phyloP scores from a whole-genome alignment of 2,329 filamentous ascomycete genomes.

The Diaporthe amygdali region DNA sequence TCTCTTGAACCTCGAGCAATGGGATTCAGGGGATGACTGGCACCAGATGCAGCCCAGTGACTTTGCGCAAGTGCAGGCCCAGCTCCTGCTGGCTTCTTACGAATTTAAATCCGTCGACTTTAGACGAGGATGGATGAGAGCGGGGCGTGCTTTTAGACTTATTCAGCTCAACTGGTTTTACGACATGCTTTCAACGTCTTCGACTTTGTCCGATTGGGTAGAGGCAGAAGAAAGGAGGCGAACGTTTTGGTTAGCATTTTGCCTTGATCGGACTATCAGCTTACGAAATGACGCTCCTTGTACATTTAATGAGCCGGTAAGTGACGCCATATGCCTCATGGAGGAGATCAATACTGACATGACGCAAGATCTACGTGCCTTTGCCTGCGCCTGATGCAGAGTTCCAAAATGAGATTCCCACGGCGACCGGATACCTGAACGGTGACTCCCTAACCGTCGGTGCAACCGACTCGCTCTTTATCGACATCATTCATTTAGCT shows the following conservation, averaged over 20 bases:
- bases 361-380: not conserved
- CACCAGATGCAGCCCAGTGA: slow-evolving; percentile 22
- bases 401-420: slow-evolving; percentile 1
- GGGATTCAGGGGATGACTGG: slow-evolving; percentile 9
- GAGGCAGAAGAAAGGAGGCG: slow-evolving; percentile 17
- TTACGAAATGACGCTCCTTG: slow-evolving; percentile 3
- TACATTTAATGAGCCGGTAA: slow-evolving; percentile 12
- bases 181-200: not conserved
- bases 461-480: not conserved
- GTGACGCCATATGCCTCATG: not conserved
- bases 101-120: slow-evolving; percentile 32
- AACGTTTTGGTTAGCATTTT: slow-evolving; percentile 15
- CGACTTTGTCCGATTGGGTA: not conserved
- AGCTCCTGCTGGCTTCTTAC: slow-evolving; percentile 31
- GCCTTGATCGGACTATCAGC: slow-evolving; percentile 5
- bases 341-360: not conserved
- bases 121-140: slow-evolving; percentile 31
- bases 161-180: slow-evolving; percentile 27
- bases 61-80: slow-evolving; percentile 30
- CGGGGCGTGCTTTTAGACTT: slow-evolving; percentile 31
- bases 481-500: slow-evolving; percentile 1
- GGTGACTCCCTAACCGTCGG: not conserved
- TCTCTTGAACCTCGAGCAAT: slow-evolving; percentile 26
- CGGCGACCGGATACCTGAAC: not conserved
- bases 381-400: not conserved